Base-by-base conservation (phyloP, 164 flowering plant genomes). In the Kingdonia uniflora region DNA sequence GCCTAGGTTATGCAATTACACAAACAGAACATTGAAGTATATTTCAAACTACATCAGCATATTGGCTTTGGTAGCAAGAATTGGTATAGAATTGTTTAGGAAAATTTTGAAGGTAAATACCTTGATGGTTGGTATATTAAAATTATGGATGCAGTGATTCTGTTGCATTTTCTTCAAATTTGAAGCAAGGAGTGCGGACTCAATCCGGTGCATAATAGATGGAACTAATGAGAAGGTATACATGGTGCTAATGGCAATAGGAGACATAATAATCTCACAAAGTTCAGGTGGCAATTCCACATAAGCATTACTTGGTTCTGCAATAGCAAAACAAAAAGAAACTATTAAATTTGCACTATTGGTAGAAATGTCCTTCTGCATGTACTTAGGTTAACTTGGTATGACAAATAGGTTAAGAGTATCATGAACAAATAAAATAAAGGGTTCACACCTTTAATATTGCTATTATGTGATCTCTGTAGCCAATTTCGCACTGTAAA, bases 221-320 rank as follows among this genome's bases (percentile, higher is more conserved):
- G 96, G 96, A 53, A 77, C 49, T 51, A 80, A 79, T 19, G 95
- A 73, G 67, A 68, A 91, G 5, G 92, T 62, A 67, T 78, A 80
- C 13, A 85, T 1, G 1, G 82, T 85, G 23, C 60, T 49, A 33
- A 76, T 25, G 6, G 92, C 71, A 42, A 91, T 50, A 6, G 95
- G 89, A 13, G 95, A 72, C 77, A 91, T 68, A 19, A 91, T 53
- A 24, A 87, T 55, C 19, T 2, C 39, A 66, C 96, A 87, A 17
- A 91, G 80, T 55, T 91, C 97, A 14, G 97, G 81, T 10, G 97
- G 97, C 68, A 91, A 61, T 65, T 91, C 92, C 11, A 80, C 84
- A 23, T 17, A 61, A 14, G 63, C 16, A 17, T 65, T 57, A 24
- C 64, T 70, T 11, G 65, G 38, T 25, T 76, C 94, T 84, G 78